Percentiles rank a stretch among this genome's conserved stretches.
These are phyloP conservation scores for Hyaloscypha bicolor DNA, from an alignment of 495 filamentous ascomycete species.

Conservation along the genomic window DNA sequence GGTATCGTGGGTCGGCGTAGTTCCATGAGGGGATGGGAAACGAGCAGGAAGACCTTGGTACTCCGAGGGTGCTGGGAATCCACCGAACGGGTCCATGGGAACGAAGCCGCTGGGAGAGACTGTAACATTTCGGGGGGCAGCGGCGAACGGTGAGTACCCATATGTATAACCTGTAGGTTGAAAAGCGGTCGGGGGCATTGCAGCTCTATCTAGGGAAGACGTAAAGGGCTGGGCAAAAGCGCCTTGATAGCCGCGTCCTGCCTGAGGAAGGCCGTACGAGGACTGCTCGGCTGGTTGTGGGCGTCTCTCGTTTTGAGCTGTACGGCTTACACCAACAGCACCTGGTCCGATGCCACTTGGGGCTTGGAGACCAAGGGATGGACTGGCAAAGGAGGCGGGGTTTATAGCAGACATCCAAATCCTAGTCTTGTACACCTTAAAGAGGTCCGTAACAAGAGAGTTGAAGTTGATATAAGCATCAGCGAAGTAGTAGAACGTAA, in stretches of 20 bases:
- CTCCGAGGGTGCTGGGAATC: constrained; percentile 45
- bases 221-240: constrained; percentile 37
- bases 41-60: constrained; percentile 45
- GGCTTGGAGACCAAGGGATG: constrained; percentile 67
- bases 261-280: constrained; percentile 40
- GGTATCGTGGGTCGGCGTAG: constrained; percentile 19
- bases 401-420: constrained; percentile 99
- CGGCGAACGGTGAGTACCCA: constrained; percentile 47
- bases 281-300: constrained; percentile 43
- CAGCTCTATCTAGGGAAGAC: constrained; percentile 17
- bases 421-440: constrained; percentile 97
- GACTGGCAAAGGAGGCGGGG: constrained; percentile 93
- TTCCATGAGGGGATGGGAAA: constrained; percentile 39
- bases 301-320: constrained; percentile 48
- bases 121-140: constrained; percentile 40
- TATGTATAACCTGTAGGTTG: constrained; percentile 33
- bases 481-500: constrained; percentile 98
- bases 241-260: constrained; percentile 41
- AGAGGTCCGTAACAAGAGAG: constrained; percentile 91
- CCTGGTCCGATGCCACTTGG: constrained; percentile 65
- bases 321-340: constrained; percentile 51
- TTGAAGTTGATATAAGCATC: constrained; percentile 99
- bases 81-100: constrained; percentile 46
- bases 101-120: constrained; percentile 33
- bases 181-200: constrained; percentile 25